phyloP scores from a whole-genome alignment of 2,329 filamentous ascomycete genomes.

The Diaporthe amygdali region DNA sequence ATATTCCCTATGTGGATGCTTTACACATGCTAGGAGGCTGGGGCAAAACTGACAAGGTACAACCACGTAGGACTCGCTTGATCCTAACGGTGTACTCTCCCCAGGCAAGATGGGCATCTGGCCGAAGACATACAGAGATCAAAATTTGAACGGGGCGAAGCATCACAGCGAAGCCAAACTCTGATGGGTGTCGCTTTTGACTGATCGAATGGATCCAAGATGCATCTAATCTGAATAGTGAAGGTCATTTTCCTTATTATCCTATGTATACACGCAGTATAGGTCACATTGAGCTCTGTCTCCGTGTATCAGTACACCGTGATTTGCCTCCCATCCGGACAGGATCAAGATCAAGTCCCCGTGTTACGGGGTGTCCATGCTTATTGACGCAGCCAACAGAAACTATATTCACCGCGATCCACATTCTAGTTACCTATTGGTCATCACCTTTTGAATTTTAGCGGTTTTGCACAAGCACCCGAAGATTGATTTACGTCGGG shows the following conservation, averaged over 20 bases:
- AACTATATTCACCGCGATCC: no score
- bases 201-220: fast-evolving
- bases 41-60: not conserved
- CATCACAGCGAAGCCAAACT: not conserved
- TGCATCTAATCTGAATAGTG: no score
- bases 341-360: no score
- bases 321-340: not conserved
- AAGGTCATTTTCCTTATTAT: not conserved
- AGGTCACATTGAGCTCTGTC: not conserved
- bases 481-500: no score
- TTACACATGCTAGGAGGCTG: fast-evolving
- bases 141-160: not conserved
- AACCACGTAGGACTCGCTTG: slow-evolving; percentile 37
- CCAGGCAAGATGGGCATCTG: slow-evolving; percentile 46
- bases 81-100: slow-evolving; percentile 43
- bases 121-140: slow-evolving; percentile 25
- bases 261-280: not conserved
- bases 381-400: no score
- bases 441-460: no score
- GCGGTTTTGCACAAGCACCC: no score
- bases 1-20: not conserved
- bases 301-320: not conserved
- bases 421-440: no score
- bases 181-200: not conserved
- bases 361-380: no score